Conservation (phyloP, 345 rosid genomes). For the Salix exigua region DNA sequence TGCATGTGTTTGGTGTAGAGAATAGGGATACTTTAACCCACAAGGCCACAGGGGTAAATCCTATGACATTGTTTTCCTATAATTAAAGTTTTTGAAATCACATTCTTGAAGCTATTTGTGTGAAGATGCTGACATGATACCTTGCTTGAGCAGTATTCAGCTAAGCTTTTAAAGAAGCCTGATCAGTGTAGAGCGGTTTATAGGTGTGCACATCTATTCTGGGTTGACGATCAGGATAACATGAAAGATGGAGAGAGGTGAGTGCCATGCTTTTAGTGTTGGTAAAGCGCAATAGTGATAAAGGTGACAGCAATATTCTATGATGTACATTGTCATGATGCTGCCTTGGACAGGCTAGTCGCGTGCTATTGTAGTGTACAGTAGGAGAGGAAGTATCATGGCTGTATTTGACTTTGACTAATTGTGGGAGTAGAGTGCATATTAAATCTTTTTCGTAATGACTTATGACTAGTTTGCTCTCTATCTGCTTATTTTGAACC, state of each 20-base stretch:
- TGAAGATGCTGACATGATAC: conserved; percentile 18
- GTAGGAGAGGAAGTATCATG: background rate
- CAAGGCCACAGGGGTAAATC: conserved; percentile 93
- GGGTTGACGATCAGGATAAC: conserved; percentile 88
- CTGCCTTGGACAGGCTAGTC: background rate
- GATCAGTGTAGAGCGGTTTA: conserved; percentile 99
- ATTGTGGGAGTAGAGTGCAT: background rate
- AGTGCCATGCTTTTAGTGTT: conserved; percentile 5
- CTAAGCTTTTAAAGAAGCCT: conserved; percentile 94
- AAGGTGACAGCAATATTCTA: background rate
- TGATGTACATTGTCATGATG: background rate
- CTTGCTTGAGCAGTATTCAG: conserved; percentile 69
- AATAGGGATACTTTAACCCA: conserved; percentile 96
- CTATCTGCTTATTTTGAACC: background rate
- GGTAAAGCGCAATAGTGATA: background rate
- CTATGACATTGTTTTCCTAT: conserved; percentile 5
- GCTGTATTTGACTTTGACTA: background rate
- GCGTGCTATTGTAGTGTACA: background rate
- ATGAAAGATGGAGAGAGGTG: conserved; percentile 96
- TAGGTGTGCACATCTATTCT: conserved; percentile 91
- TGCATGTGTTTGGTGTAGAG: conserved; percentile 96
- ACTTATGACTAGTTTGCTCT: background rate
- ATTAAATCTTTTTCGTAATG: background rate
- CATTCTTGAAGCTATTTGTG: conserved; percentile 6
- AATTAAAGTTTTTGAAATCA: background rate